Evolutionary conservation across 2,329 filamentous ascomycete species (phyloP).

Genomic region (Fusarium anguioides): DNA sequence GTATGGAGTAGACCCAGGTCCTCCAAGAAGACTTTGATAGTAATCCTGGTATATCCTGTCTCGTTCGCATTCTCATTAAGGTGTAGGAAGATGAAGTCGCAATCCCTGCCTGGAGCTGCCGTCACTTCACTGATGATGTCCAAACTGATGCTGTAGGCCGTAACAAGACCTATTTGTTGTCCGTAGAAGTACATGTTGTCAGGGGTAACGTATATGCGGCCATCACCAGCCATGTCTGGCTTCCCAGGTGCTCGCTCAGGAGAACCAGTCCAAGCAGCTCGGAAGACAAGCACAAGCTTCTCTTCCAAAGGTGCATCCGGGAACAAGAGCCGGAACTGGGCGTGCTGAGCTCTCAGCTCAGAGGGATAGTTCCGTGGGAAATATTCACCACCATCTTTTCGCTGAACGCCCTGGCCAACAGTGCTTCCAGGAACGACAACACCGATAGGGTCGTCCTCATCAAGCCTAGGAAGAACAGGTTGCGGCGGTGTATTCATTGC

Average conservation of each 20-base stretch:
- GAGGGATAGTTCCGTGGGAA: conserved; percentile 83
- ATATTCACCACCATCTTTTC: conserved; percentile 58
- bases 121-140: conserved; percentile 88
- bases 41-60: conserved; percentile 77
- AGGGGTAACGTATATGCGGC: conserved; percentile 88
- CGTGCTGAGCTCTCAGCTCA: conserved; percentile 85
- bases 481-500: conserved; percentile 45
- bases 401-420: conserved; percentile 46
- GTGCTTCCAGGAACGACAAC: conserved; percentile 52
- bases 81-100: conserved; percentile 92
- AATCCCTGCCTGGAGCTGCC: conserved; percentile 87
- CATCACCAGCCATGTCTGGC: conserved; percentile 66
- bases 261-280: conserved; percentile 81
- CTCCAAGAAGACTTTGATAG: conserved; percentile 93
- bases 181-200: conserved; percentile 96
- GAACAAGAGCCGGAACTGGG: conserved; percentile 93
- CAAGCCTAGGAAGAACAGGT: conserved; percentile 48
- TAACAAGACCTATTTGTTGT: conserved; percentile 89
- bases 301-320: conserved; percentile 81
- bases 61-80: conserved; percentile 70
- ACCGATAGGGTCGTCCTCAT: conserved; percentile 57
- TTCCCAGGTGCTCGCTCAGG: conserved; percentile 55
- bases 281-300: conserved; percentile 89
- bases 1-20: conserved; percentile 84
- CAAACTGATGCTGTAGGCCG: conserved; percentile 82